Conservation (phyloP, 179 eudicot species). For the Heliamphora ciliata region DNA sequence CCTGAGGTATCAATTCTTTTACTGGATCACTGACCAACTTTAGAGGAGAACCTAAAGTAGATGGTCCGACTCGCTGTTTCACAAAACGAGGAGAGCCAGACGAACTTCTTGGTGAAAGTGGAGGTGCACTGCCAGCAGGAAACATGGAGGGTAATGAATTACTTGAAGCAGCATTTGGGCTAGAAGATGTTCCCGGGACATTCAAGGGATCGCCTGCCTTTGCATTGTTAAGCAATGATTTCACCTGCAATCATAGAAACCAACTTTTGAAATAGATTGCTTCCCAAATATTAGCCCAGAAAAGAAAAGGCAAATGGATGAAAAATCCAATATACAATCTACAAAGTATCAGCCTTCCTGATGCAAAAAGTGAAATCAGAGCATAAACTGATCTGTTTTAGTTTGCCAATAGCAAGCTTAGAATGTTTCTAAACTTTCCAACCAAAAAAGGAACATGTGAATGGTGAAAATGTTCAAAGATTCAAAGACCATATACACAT, state of each 20-base stretch:
- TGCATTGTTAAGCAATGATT: conserved; percentile 71
- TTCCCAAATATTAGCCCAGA: background rate
- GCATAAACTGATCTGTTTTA: background rate
- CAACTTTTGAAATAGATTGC: background rate
- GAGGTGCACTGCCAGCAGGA: conserved; percentile 93
- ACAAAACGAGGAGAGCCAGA: conserved; percentile 85
- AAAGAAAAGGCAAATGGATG: background rate
- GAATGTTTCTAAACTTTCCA: background rate
- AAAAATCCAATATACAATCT: background rate
- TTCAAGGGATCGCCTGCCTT: conserved; percentile 68
- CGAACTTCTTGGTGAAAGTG: conserved; percentile 95
- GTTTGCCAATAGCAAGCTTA: background rate
- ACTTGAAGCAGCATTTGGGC: conserved; percentile 56
- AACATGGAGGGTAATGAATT: conserved; percentile 86
- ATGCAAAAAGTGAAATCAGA: background rate
- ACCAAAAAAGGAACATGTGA: background rate
- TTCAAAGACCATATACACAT: background rate
- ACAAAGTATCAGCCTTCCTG: background rate
- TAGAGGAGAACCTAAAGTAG: conserved; percentile 68
- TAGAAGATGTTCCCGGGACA: conserved; percentile 56
- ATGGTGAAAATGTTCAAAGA: background rate
- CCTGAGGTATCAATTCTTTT: conserved; percentile 91
- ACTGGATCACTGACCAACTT: conserved; percentile 72
- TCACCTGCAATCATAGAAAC: conserved; percentile 45
- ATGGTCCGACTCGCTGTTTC: conserved; percentile 72